These are phyloP conservation scores for Adansonia grandidieri DNA, from an alignment of 441 rosid genomes.

Conservation along the genomic window DNA sequence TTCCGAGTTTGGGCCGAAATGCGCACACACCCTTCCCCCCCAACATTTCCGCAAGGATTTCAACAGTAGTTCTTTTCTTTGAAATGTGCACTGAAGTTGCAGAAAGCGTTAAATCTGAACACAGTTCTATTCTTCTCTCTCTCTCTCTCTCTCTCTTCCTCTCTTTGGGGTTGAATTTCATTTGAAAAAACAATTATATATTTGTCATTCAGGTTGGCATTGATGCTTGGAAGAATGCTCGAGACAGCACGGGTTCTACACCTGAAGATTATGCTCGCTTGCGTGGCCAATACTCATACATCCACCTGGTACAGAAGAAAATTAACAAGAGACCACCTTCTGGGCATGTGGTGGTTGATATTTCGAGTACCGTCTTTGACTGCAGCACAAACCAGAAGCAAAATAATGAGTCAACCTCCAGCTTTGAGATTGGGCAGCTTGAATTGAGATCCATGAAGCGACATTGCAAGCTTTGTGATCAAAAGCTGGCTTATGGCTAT, in stretches of 20 bases:
- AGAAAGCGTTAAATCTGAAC: neutral
- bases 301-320: conserved; percentile 83
- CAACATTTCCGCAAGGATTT: neutral
- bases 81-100: too few relatives aligned
- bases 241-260: conserved; percentile 80
- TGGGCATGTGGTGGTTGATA: conserved; percentile 66
- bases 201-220: conserved; percentile 93
- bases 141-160: too few relatives aligned
- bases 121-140: neutral
- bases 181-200: too few relatives aligned
- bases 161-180: too few relatives aligned
- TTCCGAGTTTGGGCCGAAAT: neutral
- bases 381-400: conserved; percentile 45
- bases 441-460: conserved; percentile 28
- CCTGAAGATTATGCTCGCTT: conserved; percentile 92
- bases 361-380: conserved; percentile 41
- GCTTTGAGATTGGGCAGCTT: conserved; percentile 56
- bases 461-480: conserved; percentile 69
- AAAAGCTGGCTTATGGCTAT: conserved; percentile 54
- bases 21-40: neutral
- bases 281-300: conserved; percentile 88
- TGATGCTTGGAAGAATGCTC: conserved; percentile 81
- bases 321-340: conserved; percentile 47
- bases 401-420: conserved; percentile 36
- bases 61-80: neutral